Evolutionary conservation across 2,329 filamentous ascomycete species (phyloP), one percentile per base, ranked within the genome.

Genomic region (Fusarium tanahbumbuense): DNA sequence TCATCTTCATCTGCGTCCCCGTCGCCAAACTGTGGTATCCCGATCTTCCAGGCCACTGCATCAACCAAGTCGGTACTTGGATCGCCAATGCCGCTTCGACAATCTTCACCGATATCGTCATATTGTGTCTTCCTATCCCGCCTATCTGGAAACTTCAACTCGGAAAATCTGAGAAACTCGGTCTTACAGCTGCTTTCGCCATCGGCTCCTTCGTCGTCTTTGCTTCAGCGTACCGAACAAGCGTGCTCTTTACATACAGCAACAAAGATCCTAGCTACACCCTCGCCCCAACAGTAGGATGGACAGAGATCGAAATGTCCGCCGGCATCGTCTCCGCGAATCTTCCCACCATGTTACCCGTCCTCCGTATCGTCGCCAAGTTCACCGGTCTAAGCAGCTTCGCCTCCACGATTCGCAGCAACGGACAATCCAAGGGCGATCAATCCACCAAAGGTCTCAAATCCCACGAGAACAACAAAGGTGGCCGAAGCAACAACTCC

Each of bases 241-340:
- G 75, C 37, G 80, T 84, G 8, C 80, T 86, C 28, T 84, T 86
- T 64, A 78, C 80, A 20, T 85, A 85, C 73, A 68, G 67, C 16
- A 50, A 59, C 40, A 49, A 52, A 11, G 83, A 85, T 56, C 81
- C 82, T 6, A 78, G 79, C n/a, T 86, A 85, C 72, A 83, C 83
- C 0, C 77, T 86, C 11, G 82, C 83, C 0, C 81, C 80, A 2
- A 80, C 82, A 0, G 80, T 82, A 7, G 82, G 80, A 56, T 86
- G 84, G 84, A 83, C 83, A 9, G 78, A 78, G 7, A 82, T 86
- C 64, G 84, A 86, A 70, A 82, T 83, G 75, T 79, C 83, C 0
- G 81, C 82, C 0, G 86, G 84, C 52, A 85, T 88, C 67, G 78
- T 86, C 45, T 85, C 84, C 0, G 85, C 85, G 9, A 86, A 84